These are phyloP conservation scores for Rhodotorula sp. DNA, from an alignment of 1,284 basidiomycete species.

Conservation along the genomic window DNA sequence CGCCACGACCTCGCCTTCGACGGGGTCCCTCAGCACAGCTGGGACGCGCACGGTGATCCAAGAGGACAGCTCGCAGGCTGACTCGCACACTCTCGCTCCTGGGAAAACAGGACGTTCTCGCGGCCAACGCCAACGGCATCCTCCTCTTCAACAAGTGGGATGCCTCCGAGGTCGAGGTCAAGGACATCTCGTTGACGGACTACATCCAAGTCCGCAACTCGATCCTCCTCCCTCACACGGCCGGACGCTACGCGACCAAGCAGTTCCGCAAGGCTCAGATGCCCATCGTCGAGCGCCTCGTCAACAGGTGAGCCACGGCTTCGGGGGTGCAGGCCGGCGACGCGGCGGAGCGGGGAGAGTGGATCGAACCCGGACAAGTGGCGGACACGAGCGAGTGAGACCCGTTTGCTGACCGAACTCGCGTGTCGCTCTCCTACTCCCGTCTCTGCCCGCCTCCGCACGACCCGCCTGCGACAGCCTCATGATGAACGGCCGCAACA, in stretches of 20 bases:
- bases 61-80: neutral
- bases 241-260: slow-evolving; percentile 98
- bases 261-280: slow-evolving; percentile 99
- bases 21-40: neutral
- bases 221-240: slow-evolving; percentile 66
- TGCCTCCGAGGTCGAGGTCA: slow-evolving; percentile 83
- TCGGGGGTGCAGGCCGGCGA: no score
- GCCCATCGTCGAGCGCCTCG: slow-evolving; percentile 99
- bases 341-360: neutral
- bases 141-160: slow-evolving; percentile 98
- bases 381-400: neutral
- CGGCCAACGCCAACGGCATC: slow-evolving; percentile 53
- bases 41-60: neutral
- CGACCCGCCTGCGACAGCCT: slow-evolving; percentile 58
- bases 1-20: neutral
- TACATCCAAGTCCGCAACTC: slow-evolving; percentile 97
- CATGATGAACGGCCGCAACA: slow-evolving; percentile 99
- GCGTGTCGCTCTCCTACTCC: neutral
- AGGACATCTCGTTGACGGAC: slow-evolving; percentile 97
- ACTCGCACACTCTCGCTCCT: neutral
- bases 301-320: slow-evolving; percentile 73
- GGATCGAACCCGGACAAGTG: neutral
- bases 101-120: slow-evolving; percentile 21
- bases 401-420: neutral
- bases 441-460: neutral